Evolutionary conservation across 257 asterid genomes (phyloP).

Genomic region (Solanum pennellii): DNA sequence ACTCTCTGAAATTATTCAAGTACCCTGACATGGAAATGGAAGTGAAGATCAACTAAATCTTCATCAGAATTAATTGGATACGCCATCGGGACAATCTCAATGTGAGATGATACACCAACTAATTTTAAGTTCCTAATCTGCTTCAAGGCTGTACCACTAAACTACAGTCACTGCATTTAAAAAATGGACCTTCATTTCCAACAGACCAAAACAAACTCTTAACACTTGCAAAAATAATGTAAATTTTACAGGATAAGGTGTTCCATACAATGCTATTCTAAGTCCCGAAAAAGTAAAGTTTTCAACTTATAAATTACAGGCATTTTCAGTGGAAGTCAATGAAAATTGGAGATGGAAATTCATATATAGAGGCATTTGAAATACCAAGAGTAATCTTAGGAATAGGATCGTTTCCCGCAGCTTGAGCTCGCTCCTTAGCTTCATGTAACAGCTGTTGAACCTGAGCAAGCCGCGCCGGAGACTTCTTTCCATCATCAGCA

Average conservation of each 20-base stretch:
- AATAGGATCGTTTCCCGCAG: conserved; percentile 52
- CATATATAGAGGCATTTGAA: not conserved
- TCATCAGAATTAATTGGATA: not conserved
- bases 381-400: conserved; percentile 72
- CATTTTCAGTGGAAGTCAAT: not conserved
- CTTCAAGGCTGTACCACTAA: not conserved
- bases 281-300: not conserved
- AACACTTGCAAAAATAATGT: not conserved
- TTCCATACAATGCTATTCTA: not conserved
- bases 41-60: not conserved
- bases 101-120: not conserved
- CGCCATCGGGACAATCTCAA: not conserved
- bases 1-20: not conserved
- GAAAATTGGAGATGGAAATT: not conserved
- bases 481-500: conserved; percentile 31
- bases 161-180: not conserved
- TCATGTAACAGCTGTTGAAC: conserved; percentile 63
- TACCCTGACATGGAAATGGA: not conserved
- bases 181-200: not conserved
- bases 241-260: not conserved
- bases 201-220: not conserved
- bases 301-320: not conserved
- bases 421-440: conserved; percentile 73
- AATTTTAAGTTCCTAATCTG: not conserved
- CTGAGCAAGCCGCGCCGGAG: conserved; percentile 59